These are phyloP conservation scores for Daphne laureola DNA, from an alignment of 441 rosid genomes.

Conservation along the genomic window DNA sequence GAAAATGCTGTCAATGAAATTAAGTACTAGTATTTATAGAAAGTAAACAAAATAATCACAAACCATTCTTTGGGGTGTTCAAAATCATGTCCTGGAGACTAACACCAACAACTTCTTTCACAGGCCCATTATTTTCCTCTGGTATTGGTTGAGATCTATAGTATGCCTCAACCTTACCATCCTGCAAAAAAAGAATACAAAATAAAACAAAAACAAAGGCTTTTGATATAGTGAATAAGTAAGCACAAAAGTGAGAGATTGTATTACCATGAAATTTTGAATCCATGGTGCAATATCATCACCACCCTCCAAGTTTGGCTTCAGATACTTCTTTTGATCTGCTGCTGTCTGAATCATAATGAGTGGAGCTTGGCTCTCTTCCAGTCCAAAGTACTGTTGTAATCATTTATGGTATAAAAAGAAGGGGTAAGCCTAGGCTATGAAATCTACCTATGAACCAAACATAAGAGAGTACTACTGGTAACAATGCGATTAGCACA, in stretches of 20 bases:
- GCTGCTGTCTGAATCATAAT: constrained; percentile 47
- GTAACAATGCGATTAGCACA: too few relatives aligned
- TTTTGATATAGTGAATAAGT: too few relatives aligned
- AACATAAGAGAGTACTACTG: too few relatives aligned
- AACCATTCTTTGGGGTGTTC: constrained; percentile 86
- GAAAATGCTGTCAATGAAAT: too few relatives aligned
- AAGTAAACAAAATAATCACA: too few relatives aligned
- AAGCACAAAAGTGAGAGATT: constrained; percentile 8
- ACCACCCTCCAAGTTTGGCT: constrained; percentile 45
- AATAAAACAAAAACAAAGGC: neutral
- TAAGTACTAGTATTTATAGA: too few relatives aligned
- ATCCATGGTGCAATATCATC: constrained; percentile 78
- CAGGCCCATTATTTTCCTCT: constrained; percentile 71
- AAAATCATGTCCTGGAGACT: constrained; percentile 66
- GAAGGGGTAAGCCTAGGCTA: too few relatives aligned
- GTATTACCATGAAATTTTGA: constrained; percentile 72
- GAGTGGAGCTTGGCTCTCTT: constrained; percentile 77
- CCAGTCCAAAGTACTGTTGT: constrained; percentile 81
- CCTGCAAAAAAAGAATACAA: constrained; percentile 35
- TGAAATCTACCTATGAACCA: too few relatives aligned
- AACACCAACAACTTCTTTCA: constrained; percentile 87
- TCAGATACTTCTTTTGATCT: constrained; percentile 70
- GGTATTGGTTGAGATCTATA: constrained; percentile 92
- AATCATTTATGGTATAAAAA: too few relatives aligned
- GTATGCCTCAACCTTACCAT: constrained; percentile 54